Base-by-base conservation (phyloP, 1,284 basidiomycete species). In the Exobasidium rhododendri region DNA sequence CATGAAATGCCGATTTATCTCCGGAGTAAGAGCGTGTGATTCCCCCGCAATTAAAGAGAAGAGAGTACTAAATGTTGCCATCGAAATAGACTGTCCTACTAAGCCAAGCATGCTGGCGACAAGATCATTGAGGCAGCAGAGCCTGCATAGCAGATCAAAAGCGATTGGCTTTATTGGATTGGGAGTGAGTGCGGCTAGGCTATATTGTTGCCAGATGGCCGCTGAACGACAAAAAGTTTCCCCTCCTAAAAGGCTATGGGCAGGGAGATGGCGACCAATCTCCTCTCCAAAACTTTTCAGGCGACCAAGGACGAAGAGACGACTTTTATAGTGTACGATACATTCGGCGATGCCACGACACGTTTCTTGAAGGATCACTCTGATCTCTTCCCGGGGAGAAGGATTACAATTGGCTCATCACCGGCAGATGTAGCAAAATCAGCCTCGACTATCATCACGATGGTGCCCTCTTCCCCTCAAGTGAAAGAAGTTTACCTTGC, bases 401-500 rank as follows among this genome's bases (percentile, higher is more conserved):
- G 74, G 55, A 70, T 80, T 35, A 50, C 79, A 3, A 69, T 75
- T 14, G 75, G 75, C 17, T 72, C 67, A 4, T 72, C 71, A 0
- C 80, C 80, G 2, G 78, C 78, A 0, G 83, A 82, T 13, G 81
- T 83, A 28, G 80, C 81, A 0, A 69, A 68, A n/a, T 59, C 69
- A 3, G 88, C 89, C 14, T 82, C 84, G 44, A 88, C 86, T 7
- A 83, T 93, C 50, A 80, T 93, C 58, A 92, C 90, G 17, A 91
- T 93, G 90, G 84, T 93, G 4, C 91, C 91, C 0, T 91, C 91
- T 0, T 90, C 90, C 10, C 81, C 81, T 24, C 60, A 93, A 65
- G 91, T 93, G 51, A 81, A 85, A 47, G 80, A 83, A 57, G 91
- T 92, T 7, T 93, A 92, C 75, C 80, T 82, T 26, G 82, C 83